Evolutionary conservation across 192 early-diverging fungal species (phyloP), one percentile per base, ranked within the genome.

Genomic region (Umbelopsis isabellina): DNA sequence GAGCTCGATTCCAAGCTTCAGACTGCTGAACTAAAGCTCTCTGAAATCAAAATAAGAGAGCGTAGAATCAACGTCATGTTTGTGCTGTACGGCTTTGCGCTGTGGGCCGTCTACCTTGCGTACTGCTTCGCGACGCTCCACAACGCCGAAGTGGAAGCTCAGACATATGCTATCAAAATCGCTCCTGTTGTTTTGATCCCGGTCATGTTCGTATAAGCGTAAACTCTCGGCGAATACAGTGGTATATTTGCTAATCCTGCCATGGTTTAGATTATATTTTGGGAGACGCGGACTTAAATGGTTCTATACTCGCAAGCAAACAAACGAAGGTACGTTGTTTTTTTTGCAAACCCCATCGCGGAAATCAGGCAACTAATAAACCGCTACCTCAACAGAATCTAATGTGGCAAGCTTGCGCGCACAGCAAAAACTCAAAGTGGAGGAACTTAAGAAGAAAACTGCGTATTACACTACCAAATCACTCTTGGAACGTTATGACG

Each of bases 391-490:
- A 18, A 1, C 44, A 82, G 80, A 83, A 65, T 66, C 82, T 2
- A 72, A 83, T 30, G 67, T 87, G 23, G 53, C 45, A n/a, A 48
- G 72, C 20, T 75, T 87, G 49, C 70, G 82, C 44, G 80, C 82
- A 15, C 74, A 91, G 66, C 84, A 91, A 68, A 91, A 90, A 69
- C 84, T 83, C 48, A 87, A 91, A 77, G 78, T 98, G 16, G 95
- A 98, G 67, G 97, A 95, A 76, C 83, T 98, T 67, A 98, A 98
- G 81, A 95, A 96, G 72, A 95, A 93, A 77, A 96, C 94, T 0
- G 89, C 91, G 1, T 98, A 93, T 76, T 94, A 97, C 69, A 82
- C 89, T 27, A 97, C 97, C 46, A 93, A 97, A 77, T 90, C 77
- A 18, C 82, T 98, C 27, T 78, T 98, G 33, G 96, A 99, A 73